Percentiles rank a stretch among this genome's conserved stretches.
Conservation (phyloP, 2,329 filamentous ascomycete species). For the Diaporthe citri region DNA sequence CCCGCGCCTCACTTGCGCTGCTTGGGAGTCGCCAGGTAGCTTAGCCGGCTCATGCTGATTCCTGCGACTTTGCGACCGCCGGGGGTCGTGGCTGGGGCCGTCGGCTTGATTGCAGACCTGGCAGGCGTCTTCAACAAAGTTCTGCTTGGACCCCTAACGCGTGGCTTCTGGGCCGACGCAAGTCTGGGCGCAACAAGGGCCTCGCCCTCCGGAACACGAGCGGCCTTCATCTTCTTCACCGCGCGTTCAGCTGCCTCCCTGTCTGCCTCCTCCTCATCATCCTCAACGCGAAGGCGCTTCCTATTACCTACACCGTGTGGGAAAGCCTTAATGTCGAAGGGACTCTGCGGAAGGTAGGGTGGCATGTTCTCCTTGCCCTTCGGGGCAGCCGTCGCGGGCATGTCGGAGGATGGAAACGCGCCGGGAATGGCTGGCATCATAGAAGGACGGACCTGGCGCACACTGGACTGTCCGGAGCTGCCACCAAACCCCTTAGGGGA, state of each 20-base stretch:
- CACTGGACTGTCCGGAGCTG: slow-evolving; percentile 69
- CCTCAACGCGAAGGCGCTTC: slow-evolving; percentile 71
- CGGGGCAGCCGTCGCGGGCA: slow-evolving; percentile 50
- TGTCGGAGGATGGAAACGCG: slow-evolving; percentile 59
- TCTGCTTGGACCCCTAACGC: slow-evolving; percentile 35
- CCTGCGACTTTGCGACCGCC: slow-evolving; percentile 19
- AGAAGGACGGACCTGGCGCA: slow-evolving; percentile 71
- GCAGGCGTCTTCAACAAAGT: slow-evolving; percentile 31
- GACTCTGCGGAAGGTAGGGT: slow-evolving; percentile 45
- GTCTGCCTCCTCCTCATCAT: slow-evolving; percentile 68
- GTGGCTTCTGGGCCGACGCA: slow-evolving; percentile 28
- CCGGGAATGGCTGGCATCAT: slow-evolving; percentile 66
- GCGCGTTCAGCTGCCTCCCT: slow-evolving; percentile 62
- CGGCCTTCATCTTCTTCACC: slow-evolving; percentile 70
- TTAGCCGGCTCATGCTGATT: slow-evolving; percentile 35
- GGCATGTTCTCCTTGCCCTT: slow-evolving; percentile 68
- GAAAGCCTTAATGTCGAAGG: slow-evolving; percentile 56
- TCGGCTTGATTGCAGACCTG: slow-evolving; percentile 33
- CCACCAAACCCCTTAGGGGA: slow-evolving; percentile 67
- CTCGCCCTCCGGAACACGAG: slow-evolving; percentile 63
- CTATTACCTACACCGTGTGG: slow-evolving; percentile 75
- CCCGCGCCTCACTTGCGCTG: slow-evolving; percentile 34
- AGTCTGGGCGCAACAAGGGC: slow-evolving; percentile 65
- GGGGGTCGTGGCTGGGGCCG: slow-evolving; percentile 33
- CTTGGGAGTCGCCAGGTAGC: slow-evolving; percentile 39